Conservation (phyloP, 2,329 filamentous ascomycete genomes). For the Fusarium algeriense region DNA sequence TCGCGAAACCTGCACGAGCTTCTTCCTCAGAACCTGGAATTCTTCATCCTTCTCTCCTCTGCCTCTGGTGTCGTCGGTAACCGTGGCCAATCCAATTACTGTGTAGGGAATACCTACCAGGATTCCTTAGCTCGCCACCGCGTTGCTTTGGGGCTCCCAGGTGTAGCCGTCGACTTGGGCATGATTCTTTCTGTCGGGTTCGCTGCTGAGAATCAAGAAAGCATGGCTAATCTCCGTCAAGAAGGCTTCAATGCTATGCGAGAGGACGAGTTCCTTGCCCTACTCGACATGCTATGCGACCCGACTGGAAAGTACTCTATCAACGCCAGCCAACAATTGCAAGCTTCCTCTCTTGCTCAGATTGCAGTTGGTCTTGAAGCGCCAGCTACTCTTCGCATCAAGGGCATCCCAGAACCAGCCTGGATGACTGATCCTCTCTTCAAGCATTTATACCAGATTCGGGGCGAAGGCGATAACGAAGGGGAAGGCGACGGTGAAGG, state of each 20-base stretch:
- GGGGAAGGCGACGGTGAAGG: background rate
- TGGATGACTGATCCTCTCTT: constrained; percentile 6
- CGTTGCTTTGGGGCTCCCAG: constrained; percentile 4
- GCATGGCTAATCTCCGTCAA: constrained; percentile 1
- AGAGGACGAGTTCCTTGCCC: constrained; percentile 8
- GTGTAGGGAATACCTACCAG: constrained; percentile 56
- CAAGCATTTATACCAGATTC: constrained; percentile 1
- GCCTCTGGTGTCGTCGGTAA: constrained; percentile 65
- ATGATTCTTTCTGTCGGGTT: constrained; percentile 64
- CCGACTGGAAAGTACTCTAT: background rate
- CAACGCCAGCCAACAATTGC: background rate
- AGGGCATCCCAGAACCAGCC: background rate
- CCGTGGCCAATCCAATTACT: constrained; percentile 65
- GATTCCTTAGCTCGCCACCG: constrained; percentile 13
- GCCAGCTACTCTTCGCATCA: background rate
- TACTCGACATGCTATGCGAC: constrained; percentile 6
- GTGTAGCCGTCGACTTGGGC: constrained; percentile 65
- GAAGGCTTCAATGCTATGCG: constrained; percentile 2
- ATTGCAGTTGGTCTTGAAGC: constrained; percentile 8
- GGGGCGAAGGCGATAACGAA: background rate
- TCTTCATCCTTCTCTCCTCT: constrained; percentile 68
- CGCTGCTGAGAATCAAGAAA: constrained; percentile 58
- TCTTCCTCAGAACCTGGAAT: constrained; percentile 54
- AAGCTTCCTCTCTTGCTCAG: background rate
- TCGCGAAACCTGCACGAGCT: constrained; percentile 65